These are phyloP conservation scores for Ilex aquifolium DNA, from an alignment of 257 asterid genomes.

Conservation along the genomic window DNA sequence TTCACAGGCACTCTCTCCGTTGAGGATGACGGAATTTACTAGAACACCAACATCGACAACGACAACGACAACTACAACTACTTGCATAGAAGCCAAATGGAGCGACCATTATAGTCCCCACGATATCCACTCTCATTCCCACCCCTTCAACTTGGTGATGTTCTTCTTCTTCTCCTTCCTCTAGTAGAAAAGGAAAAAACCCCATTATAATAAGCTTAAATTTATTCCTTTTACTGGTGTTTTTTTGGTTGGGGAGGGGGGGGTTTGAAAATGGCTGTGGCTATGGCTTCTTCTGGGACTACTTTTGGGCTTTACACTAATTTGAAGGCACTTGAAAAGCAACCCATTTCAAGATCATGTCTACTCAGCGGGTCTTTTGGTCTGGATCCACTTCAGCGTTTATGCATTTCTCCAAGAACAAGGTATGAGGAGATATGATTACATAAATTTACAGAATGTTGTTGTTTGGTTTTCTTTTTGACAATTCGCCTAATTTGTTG, in stretches of 20 bases:
- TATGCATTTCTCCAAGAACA: conserved; percentile 48
- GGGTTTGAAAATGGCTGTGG: conserved; percentile 50
- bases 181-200: conserved; percentile 14
- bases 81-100: conserved; percentile 19
- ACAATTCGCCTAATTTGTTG: not conserved
- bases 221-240: not conserved
- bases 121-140: conserved; percentile 15
- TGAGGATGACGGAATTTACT: conserved; percentile 65
- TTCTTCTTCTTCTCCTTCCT: conserved; percentile 19
- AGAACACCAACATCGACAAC: conserved; percentile 19
- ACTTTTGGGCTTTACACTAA: conserved; percentile 37
- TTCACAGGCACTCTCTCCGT: not conserved
- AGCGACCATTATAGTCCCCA: too few species aligned
- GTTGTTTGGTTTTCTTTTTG: not conserved
- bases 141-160: conserved; percentile 10
- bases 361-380: conserved; percentile 38
- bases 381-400: conserved; percentile 46
- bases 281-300: conserved; percentile 72
- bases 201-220: not conserved
- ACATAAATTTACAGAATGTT: not conserved
- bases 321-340: conserved; percentile 53
- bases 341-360: conserved; percentile 33
- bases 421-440: conserved; percentile 21
- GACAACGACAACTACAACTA: conserved; percentile 7
- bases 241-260: not conserved